Base-by-base conservation (phyloP, 2,329 filamentous ascomycete species). In the Colletotrichum musicola region DNA sequence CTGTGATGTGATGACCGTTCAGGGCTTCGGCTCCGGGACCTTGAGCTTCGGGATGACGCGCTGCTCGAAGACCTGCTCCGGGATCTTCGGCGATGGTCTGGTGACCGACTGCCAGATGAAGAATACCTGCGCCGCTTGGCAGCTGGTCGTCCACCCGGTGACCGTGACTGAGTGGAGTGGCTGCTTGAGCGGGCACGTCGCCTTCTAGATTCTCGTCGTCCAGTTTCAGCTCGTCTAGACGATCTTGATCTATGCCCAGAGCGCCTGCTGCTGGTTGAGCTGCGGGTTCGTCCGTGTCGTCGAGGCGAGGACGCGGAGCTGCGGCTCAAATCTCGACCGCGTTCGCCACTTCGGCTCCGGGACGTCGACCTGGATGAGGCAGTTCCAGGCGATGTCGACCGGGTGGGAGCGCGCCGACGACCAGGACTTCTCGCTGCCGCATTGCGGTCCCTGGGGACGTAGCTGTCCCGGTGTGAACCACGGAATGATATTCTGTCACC, bases 111-210 rank as follows among this genome's bases (percentile, higher is more conserved):
- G 42, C 80, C 79, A 5, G 84, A 86, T 14, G 78, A 76, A 4
- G 85, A 85, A 64, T 85, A 84, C 64, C 85, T 82, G 40, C 86
- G 82, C 54, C 85, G 81, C 72, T 89, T 89, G 2, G 81, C 78
- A 4, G 79, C 75, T 6, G 83, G 85, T 35, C 76, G 70, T n/a
- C 77, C 75, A 14, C 73, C 74, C 6, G 79, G 78, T 1, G 83
- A 84, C 14, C 66, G 65, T 20, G 81, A 82, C 30, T 78, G 77
- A 10, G 79, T 79, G 75, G 75, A 56, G 64, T 47, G 22, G 62
- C 61, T 14, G 60, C 72, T 25, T 68, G 71, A 16, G 72, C 76
- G 9, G 72, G 74, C 44, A 60, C 73, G 68, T 70, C 72, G 35
- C 69, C 70, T 47, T 71, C 69, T 18, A n/a, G 49, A 47, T 9